These are phyloP conservation scores for Ceratocystis huliohia DNA, from an alignment of 2,329 filamentous ascomycete genomes.

Conservation along the genomic window DNA sequence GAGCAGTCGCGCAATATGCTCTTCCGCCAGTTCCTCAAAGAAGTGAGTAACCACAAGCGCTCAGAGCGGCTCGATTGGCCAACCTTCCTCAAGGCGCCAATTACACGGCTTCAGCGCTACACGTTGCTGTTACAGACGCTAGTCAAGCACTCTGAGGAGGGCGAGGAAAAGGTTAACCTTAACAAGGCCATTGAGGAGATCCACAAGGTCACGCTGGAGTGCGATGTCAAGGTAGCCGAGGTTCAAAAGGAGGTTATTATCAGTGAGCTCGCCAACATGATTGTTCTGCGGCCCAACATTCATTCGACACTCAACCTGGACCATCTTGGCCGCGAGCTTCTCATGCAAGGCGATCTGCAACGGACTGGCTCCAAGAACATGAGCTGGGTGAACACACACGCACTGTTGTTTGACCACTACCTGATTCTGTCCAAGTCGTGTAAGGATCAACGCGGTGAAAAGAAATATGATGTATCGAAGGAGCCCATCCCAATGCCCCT, in stretches of 20 bases:
- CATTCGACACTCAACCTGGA: slow-evolving; percentile 82
- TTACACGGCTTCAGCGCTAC: slow-evolving; percentile 85
- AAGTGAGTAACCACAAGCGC: slow-evolving; percentile 62
- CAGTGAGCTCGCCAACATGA: slow-evolving; percentile 68
- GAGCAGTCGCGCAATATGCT: slow-evolving; percentile 74
- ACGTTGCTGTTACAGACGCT: slow-evolving; percentile 71
- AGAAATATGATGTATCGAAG: slow-evolving; percentile 89
- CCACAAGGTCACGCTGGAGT: slow-evolving; percentile 75
- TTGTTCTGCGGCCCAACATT: slow-evolving; percentile 78
- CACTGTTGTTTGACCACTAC: slow-evolving; percentile 91
- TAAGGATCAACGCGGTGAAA: slow-evolving; percentile 58
- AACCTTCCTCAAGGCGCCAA: slow-evolving; percentile 83
- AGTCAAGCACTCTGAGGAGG: slow-evolving; percentile 67
- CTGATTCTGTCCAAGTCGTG: slow-evolving; percentile 79
- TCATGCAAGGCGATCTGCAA: slow-evolving; percentile 79
- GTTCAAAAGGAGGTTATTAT: slow-evolving; percentile 84
- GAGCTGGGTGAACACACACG: slow-evolving; percentile 86
- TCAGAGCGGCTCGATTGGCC: slow-evolving; percentile 84
- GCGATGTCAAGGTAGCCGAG: slow-evolving; percentile 82
- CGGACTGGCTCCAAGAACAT: slow-evolving; percentile 80
- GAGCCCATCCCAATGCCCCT: slow-evolving; percentile 90
- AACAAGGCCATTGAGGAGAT: slow-evolving; percentile 81
- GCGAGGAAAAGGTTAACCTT: slow-evolving; percentile 79
- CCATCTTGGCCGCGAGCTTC: slow-evolving; percentile 81
- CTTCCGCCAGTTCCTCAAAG: slow-evolving; percentile 76